These are phyloP conservation scores for Leishmania tropica DNA, from an alignment of 208 protist genomes.

Conservation along the genomic window DNA sequence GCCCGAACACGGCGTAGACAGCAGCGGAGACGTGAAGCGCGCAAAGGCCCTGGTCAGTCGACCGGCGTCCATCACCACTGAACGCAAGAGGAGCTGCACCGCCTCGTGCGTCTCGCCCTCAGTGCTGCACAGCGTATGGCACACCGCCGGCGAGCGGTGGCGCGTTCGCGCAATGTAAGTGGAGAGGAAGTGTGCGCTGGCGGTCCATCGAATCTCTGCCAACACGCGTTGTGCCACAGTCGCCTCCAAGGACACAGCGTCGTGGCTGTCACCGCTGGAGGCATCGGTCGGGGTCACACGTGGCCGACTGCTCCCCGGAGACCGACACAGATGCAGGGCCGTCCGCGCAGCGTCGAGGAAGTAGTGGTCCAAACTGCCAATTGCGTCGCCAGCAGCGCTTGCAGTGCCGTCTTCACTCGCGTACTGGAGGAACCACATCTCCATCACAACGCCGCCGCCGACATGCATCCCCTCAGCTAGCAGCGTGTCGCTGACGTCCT, in stretches of 20 bases:
- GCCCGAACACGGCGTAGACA: constrained; percentile 1
- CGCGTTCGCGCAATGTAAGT: constrained; percentile 39
- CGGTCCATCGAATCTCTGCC: constrained; percentile 11
- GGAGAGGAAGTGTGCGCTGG: constrained; percentile 52
- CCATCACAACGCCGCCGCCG: constrained; percentile 44
- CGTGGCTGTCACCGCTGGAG: neutral
- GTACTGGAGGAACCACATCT: constrained; percentile 57
- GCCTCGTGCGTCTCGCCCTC: constrained; percentile 34
- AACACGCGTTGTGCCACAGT: constrained; percentile 10
- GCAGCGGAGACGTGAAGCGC: constrained; percentile 29
- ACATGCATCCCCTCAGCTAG: constrained; percentile 33
- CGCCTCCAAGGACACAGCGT: constrained; percentile 1
- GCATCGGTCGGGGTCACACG: neutral
- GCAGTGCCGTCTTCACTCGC: neutral
- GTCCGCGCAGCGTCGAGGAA: constrained; percentile 26
- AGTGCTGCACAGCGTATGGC: constrained; percentile 29
- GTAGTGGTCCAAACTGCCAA: constrained; percentile 16
- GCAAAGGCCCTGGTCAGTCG: constrained; percentile 34
- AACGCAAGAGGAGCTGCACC: constrained; percentile 33
- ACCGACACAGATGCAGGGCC: constrained; percentile 24
- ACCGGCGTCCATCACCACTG: constrained; percentile 25
- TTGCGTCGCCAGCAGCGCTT: neutral
- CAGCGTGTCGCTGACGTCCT: constrained; percentile 47
- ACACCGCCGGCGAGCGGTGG: constrained; percentile 7
- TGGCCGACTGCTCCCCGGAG: neutral